A percentile compares a stretch with the other conserved stretches of the same genome.
Conservation (phyloP, 2,329 filamentous ascomycete species). For the Macrophomina phaseolina region DNA sequence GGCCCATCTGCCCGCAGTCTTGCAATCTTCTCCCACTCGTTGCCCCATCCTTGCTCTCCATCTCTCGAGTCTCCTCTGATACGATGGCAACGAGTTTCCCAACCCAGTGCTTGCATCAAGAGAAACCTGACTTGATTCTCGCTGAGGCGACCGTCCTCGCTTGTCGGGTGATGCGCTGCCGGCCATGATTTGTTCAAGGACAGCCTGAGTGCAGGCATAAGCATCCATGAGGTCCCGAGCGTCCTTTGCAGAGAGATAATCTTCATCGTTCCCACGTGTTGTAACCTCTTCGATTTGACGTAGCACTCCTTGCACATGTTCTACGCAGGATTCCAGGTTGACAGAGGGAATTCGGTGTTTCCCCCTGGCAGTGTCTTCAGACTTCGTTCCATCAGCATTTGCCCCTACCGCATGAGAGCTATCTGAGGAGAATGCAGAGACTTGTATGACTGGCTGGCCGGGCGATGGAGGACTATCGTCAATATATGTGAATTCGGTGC, state of each 20-base stretch:
- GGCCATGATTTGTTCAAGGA: not conserved
- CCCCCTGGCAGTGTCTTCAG: not conserved
- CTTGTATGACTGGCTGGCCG: not conserved
- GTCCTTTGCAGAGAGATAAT: not conserved
- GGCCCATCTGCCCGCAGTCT: not conserved
- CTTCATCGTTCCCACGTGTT: not conserved
- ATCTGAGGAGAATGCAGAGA: not conserved
- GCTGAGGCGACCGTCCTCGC: not conserved
- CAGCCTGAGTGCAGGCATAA: not conserved
- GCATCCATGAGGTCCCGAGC: not conserved
- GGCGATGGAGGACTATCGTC: conserved; percentile 11
- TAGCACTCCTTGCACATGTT: not conserved
- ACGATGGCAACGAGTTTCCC: not conserved
- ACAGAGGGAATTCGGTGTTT: not conserved
- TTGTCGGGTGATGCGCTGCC: not conserved
- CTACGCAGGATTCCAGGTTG: not conserved
- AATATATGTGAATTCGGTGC: conserved; percentile 14
- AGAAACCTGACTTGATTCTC: not conserved
- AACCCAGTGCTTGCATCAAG: conserved; percentile 1
- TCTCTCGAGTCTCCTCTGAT: not conserved
- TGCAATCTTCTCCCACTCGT: not conserved
- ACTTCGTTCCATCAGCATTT: not conserved
- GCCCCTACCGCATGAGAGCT: not conserved
- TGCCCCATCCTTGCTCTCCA: not conserved
- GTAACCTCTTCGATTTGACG: not conserved